These are phyloP conservation scores for Sherardia arvensis DNA, from an alignment of 257 asterid species.

Conservation along the genomic window DNA sequence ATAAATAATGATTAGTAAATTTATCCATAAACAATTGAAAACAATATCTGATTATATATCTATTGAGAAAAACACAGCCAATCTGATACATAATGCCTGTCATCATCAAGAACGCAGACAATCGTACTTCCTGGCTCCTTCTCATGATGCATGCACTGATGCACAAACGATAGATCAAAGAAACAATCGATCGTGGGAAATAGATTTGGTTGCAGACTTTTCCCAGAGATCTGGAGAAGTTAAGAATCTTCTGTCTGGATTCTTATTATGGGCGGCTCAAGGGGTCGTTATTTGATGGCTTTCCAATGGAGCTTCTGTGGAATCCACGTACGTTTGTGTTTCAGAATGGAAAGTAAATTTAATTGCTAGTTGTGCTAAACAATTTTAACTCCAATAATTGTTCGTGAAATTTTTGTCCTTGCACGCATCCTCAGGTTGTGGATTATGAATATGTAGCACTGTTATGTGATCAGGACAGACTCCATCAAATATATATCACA, in stretches of 20 bases:
- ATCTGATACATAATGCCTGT: no score
- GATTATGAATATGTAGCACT: no score
- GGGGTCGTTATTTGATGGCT: not conserved
- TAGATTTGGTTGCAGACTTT: not conserved
- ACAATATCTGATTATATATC: no score
- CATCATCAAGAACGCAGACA: no score
- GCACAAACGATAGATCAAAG: not conserved
- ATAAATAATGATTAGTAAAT: no score
- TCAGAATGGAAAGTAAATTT: not conserved
- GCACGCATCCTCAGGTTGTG: no score
- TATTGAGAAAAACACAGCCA: no score
- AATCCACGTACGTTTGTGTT: not conserved
- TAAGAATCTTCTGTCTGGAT: not conserved
- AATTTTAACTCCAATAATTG: not conserved
- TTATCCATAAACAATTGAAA: no score
- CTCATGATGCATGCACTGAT: not conserved
- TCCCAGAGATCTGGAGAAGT: not conserved
- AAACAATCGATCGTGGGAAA: not conserved
- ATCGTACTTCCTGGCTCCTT: no score
- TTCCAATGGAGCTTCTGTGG: not conserved
- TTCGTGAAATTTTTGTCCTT: no score
- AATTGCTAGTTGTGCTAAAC: not conserved
- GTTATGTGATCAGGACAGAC: no score
- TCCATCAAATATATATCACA: no score
- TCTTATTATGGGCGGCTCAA: not conserved